A percentile compares a stretch with the other conserved stretches of the same genome.
These are phyloP conservation scores for Barnettozyma salicaria DNA, from an alignment of 805 yeast genomes.

Conservation along the genomic window DNA sequence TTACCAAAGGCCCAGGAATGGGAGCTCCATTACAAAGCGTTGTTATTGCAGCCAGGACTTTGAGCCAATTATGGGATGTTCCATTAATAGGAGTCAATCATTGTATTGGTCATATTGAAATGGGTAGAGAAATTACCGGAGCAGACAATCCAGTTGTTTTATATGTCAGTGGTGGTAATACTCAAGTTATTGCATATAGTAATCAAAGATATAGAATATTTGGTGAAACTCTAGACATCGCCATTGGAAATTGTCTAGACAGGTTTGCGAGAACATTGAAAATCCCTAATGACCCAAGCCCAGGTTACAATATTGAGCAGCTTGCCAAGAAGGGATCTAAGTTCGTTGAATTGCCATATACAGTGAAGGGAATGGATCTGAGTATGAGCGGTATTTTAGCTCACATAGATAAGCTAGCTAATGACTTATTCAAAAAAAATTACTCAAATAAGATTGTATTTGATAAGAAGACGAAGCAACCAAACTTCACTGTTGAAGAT, in stretches of 20 bases:
- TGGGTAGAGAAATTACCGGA: conserved; percentile 99
- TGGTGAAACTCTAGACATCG: conserved; percentile 98
- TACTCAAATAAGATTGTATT: conserved; percentile 31
- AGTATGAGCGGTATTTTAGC: conserved; percentile 95
- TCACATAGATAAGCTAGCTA: conserved; percentile 73
- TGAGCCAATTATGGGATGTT: conserved; percentile 69
- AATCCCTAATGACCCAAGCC: conserved; percentile 91
- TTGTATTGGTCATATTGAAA: conserved; percentile 96
- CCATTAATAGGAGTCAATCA: conserved; percentile 96
- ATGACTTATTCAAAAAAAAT: conserved; percentile 52
- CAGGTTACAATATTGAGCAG: conserved; percentile 96
- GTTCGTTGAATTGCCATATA: conserved; percentile 79
- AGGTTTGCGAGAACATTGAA: conserved; percentile 87
- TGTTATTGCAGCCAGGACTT: conserved; percentile 85
- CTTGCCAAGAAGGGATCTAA: conserved; percentile 64
- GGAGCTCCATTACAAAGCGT: conserved; percentile 97
- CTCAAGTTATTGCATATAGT: conserved; percentile 96
- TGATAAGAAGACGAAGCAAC: conserved; percentile 35
- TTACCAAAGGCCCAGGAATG: conserved; percentile 99
- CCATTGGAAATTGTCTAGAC: conserved; percentile 95
- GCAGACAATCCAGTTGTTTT: conserved; percentile 95
- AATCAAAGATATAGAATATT: conserved; percentile 92
- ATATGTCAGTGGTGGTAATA: conserved; percentile 97
- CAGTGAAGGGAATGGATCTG: conserved; percentile 97
- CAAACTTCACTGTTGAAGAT: conserved; percentile 70